A percentile compares a stretch with the other conserved stretches of the same genome.
Conservation (phyloP, 2,329 filamentous ascomycete species). For the Rachicladosporium sp. region DNA sequence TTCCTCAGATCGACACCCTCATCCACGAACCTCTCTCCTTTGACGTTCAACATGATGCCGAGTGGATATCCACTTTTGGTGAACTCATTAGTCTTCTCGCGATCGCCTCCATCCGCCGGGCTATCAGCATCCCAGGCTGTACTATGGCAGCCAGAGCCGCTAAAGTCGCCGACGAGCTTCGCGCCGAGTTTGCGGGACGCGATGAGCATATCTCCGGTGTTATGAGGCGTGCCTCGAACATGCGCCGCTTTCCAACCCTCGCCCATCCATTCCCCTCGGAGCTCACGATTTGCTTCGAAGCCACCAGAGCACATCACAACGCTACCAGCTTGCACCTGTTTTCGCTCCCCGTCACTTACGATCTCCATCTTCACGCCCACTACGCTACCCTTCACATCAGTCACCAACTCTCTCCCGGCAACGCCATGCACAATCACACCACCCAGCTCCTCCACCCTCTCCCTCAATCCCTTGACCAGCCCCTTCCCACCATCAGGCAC, state of each 20-base stretch:
- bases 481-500: slow-evolving; percentile 49
- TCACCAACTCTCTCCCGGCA: slow-evolving; percentile 30
- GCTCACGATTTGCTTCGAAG: slow-evolving; percentile 48
- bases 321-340: slow-evolving; percentile 24
- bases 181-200: slow-evolving; percentile 43
- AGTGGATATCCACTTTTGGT: slow-evolving; percentile 59
- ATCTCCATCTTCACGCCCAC: slow-evolving; percentile 21
- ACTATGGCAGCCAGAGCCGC: slow-evolving; percentile 55
- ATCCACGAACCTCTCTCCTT: slow-evolving; percentile 52
- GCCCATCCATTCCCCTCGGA: slow-evolving; percentile 45
- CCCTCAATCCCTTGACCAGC: slow-evolving; percentile 38
- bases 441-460: slow-evolving; percentile 31
- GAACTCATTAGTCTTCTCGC: slow-evolving; percentile 50
- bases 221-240: slow-evolving; percentile 53
- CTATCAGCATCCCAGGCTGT: slow-evolving; percentile 55
- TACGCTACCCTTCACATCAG: slow-evolving; percentile 22
- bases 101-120: slow-evolving; percentile 41
- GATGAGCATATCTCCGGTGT: slow-evolving; percentile 46
- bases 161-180: slow-evolving; percentile 35
- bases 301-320: slow-evolving; percentile 49
- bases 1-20: slow-evolving; percentile 54
- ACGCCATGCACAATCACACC: slow-evolving; percentile 38
- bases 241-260: slow-evolving; percentile 50
- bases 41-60: slow-evolving; percentile 50
- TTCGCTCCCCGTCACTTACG: slow-evolving; percentile 11